Conservation (phyloP, 139 green algal genomes). For the Ostreobium quekettii region DNA sequence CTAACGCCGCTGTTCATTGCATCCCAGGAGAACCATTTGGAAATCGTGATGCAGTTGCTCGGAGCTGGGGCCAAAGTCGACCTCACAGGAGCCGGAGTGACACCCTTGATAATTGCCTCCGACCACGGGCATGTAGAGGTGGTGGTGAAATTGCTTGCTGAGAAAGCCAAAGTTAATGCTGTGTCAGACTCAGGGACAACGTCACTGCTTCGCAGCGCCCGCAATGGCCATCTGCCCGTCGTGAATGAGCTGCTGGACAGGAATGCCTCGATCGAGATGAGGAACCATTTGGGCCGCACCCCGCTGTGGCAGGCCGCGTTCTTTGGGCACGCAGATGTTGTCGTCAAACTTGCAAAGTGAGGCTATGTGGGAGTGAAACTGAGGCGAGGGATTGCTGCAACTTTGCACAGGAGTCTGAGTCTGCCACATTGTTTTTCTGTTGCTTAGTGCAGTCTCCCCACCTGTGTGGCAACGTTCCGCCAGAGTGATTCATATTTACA, state of each 20-base stretch:
- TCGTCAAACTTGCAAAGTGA: neutral
- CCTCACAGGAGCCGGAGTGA: neutral
- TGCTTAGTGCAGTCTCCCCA: no score
- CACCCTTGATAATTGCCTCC: slow-evolving; percentile 6
- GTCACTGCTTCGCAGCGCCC: neutral
- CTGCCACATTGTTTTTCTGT: no score
- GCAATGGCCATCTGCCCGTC: neutral
- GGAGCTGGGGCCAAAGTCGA: neutral
- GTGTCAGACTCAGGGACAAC: neutral
- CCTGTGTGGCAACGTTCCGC: no score
- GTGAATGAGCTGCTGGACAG: neutral
- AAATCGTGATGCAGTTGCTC: neutral
- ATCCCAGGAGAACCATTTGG: neutral
- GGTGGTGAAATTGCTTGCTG: neutral
- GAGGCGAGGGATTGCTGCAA: no score
- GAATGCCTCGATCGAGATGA: neutral
- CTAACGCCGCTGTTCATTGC: neutral
- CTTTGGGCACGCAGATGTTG: neutral
- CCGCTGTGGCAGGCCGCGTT: slow-evolving; percentile 10
- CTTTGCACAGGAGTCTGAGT: no score
- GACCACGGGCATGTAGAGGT: neutral
- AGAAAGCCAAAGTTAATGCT: neutral
- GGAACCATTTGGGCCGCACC: neutral
- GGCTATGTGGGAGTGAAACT: no score
- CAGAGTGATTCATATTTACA: no score